Percentiles rank a stretch among this genome's conserved stretches.
Evolutionary conservation across 352 stramenopile genomes (phyloP).

Genomic region (Phytopythium mirpurense): DNA sequence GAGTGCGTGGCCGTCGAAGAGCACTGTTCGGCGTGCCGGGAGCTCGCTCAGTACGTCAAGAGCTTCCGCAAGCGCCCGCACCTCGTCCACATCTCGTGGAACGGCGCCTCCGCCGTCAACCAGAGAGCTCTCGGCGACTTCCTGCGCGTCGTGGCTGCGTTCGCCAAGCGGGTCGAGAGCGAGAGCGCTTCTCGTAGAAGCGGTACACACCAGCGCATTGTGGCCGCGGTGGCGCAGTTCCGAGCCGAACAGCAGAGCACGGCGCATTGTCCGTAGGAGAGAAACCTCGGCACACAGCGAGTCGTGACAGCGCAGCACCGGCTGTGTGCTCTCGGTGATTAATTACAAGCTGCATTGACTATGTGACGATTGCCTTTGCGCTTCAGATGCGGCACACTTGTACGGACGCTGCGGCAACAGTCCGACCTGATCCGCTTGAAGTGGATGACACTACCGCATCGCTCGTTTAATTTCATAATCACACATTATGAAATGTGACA

Average conservation of each 20-base stretch:
- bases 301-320: no score
- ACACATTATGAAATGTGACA: no score
- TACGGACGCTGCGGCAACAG: no score
- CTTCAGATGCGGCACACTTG: no score
- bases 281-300: no score
- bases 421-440: no score
- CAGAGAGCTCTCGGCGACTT: not conserved
- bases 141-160: not conserved
- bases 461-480: no score
- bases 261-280: no score
- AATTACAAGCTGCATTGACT: no score
- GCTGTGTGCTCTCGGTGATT: no score
- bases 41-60: constrained; percentile 3
- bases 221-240: not conserved
- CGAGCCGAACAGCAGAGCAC: not conserved
- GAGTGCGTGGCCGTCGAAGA: not conserved
- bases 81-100: constrained; percentile 1
- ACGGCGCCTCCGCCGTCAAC: constrained; percentile 1
- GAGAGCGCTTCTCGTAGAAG: not conserved
- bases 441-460: no score
- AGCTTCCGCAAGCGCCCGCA: constrained; percentile 4
- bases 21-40: not conserved
- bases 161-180: not conserved
- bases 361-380: no score
- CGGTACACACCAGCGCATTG: constrained; percentile 1